These are phyloP conservation scores for Isatis lusitanica DNA, from an alignment of 441 rosid genomes.

Conservation along the genomic window DNA sequence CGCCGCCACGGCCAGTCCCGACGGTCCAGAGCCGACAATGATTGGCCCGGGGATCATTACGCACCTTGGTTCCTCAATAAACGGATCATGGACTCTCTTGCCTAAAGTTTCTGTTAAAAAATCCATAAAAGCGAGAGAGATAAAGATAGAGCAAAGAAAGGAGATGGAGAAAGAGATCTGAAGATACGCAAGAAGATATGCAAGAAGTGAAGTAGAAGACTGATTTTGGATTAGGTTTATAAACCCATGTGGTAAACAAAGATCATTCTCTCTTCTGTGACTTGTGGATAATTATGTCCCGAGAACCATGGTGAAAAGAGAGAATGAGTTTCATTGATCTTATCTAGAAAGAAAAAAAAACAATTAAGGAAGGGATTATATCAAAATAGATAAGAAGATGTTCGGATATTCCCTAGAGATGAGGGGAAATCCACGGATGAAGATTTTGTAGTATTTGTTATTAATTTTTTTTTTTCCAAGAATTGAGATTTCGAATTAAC, in stretches of 20 bases:
- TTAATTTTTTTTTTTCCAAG: not conserved
- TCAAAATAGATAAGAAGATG: constrained; percentile 17
- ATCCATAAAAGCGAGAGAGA: constrained; percentile 40
- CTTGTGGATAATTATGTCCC: constrained; percentile 28
- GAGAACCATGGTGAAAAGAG: constrained; percentile 23
- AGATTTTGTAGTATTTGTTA: constrained; percentile 9
- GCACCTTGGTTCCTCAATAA: constrained; percentile 20
- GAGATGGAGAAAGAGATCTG: not conserved
- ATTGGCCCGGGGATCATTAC: constrained; percentile 51
- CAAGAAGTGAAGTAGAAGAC: constrained; percentile 28
- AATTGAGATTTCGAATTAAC: not conserved
- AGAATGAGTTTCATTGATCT: constrained; percentile 40
- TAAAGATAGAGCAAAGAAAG: not conserved
- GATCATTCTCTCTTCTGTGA: constrained; percentile 7
- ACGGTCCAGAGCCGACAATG: constrained; percentile 89
- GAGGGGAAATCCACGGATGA: constrained; percentile 12
- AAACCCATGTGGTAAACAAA: constrained; percentile 24
- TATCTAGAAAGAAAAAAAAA: constrained; percentile 32
- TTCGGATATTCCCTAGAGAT: constrained; percentile 29
- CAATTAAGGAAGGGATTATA: constrained; percentile 13
- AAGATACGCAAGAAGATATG: too few relatives aligned
- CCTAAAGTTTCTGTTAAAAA: constrained; percentile 53
- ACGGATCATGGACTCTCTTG: constrained; percentile 59
- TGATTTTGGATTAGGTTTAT: constrained; percentile 30
- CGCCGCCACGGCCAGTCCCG: constrained; percentile 74